Evolutionary conservation across 208 protist genomes (phyloP).

Genomic region (Wallacemonas sp.): DNA sequence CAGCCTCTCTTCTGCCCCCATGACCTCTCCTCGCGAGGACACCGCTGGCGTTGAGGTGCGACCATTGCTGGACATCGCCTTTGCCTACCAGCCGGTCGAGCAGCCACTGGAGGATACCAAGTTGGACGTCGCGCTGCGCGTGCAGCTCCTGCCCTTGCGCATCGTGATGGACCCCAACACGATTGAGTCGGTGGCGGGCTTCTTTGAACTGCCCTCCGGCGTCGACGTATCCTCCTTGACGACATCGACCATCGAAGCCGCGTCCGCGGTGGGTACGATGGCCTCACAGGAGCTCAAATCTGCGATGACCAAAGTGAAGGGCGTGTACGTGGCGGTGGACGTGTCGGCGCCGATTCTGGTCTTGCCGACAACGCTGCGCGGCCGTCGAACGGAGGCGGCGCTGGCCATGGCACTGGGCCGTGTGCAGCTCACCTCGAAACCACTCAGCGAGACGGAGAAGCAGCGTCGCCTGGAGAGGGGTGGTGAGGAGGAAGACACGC

Average conservation of each 20-base stretch:
- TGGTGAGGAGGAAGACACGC: slow-evolving; percentile 46
- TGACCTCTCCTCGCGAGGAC: neutral
- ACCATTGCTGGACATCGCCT: slow-evolving; percentile 61
- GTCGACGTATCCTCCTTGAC: slow-evolving; percentile 58
- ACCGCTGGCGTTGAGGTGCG: slow-evolving; percentile 11
- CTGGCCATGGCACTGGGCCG: slow-evolving; percentile 74
- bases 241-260: slow-evolving; percentile 41
- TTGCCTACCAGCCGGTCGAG: slow-evolving; percentile 63
- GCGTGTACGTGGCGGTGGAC: slow-evolving; percentile 72
- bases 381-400: slow-evolving; percentile 40
- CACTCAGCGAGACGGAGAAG: slow-evolving; percentile 70
- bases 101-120: slow-evolving; percentile 62
- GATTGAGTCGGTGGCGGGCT: slow-evolving; percentile 50
- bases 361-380: slow-evolving; percentile 53
- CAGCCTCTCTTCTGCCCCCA: neutral
- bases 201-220: slow-evolving; percentile 64
- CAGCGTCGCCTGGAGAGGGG: slow-evolving; percentile 24
- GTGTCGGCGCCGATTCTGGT: slow-evolving; percentile 72
- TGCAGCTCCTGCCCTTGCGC: slow-evolving; percentile 71
- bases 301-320: slow-evolving; percentile 61
- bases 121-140: slow-evolving; percentile 66
- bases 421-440: slow-evolving; percentile 57
- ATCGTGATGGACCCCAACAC: slow-evolving; percentile 70
- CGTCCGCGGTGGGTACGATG: slow-evolving; percentile 47
- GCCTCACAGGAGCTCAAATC: slow-evolving; percentile 63